Evolutionary conservation across 805 yeast genomes (phyloP).

Genomic region (Spencermartinsiella europaea): DNA sequence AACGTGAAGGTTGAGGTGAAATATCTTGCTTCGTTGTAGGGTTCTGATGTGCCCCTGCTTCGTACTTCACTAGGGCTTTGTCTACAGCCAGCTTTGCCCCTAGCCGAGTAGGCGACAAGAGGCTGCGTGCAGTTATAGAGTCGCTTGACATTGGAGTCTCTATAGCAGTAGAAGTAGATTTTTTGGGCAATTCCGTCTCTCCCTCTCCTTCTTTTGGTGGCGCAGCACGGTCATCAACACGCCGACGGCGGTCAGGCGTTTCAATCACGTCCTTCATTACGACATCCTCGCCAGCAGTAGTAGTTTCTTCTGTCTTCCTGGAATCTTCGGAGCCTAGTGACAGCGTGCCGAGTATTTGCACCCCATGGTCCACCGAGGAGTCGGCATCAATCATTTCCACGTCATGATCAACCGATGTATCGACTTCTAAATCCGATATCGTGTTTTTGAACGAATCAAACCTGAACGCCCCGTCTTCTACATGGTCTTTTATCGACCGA

Average conservation of each 20-base stretch:
- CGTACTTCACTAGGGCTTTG: background rate
- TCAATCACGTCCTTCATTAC: background rate
- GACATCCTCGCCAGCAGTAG: background rate
- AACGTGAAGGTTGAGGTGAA: background rate
- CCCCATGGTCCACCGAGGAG: background rate
- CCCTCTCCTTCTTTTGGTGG: background rate
- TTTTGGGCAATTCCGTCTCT: background rate
- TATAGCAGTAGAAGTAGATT: background rate
- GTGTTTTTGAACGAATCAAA: background rate
- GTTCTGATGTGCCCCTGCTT: background rate
- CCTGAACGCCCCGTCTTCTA: background rate
- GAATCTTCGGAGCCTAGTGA: too few relatives aligned
- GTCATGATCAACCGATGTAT: constrained; percentile 1
- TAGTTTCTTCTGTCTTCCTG: too few relatives aligned
- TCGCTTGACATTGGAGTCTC: background rate
- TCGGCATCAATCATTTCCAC: constrained; percentile 5
- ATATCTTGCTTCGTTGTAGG: background rate
- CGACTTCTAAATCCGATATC: background rate
- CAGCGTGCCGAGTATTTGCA: background rate
- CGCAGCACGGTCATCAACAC: background rate
- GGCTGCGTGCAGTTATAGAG: background rate
- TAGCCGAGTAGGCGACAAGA: constrained; percentile 13
- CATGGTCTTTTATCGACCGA: background rate
- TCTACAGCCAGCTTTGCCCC: constrained; percentile 12
- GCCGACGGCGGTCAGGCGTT: background rate